A percentile compares a stretch with the other conserved stretches of the same genome.
Evolutionary conservation across 108 stramenopile species (phyloP).

Genomic region (Heterococcus sp.): DNA sequence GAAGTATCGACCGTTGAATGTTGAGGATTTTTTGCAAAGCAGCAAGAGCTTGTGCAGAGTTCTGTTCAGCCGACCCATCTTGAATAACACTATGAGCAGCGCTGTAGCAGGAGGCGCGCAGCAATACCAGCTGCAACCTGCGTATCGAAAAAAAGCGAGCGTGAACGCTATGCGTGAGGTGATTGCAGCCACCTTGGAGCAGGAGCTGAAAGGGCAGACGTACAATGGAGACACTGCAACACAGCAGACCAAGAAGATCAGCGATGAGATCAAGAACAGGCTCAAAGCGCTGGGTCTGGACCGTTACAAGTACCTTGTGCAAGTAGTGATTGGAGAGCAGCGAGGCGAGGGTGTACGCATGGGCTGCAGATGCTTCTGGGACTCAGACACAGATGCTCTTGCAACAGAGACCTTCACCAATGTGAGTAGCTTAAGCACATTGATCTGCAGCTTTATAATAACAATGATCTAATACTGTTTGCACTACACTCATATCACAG

Average conservation of each 20-base stretch:
- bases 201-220: constrained; percentile 32
- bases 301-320: constrained; percentile 43
- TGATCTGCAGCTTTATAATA: not conserved
- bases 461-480: not conserved
- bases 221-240: constrained; percentile 33
- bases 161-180: constrained; percentile 33
- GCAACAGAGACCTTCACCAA: constrained; percentile 43
- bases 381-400: constrained; percentile 29
- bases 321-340: constrained; percentile 45
- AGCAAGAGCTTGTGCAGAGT: not conserved
- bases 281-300: constrained; percentile 33
- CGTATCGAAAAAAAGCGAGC: constrained; percentile 5
- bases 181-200: constrained; percentile 23
- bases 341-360: constrained; percentile 41
- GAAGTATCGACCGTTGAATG: too few relatives aligned
- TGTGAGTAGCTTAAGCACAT: constrained; percentile 3
- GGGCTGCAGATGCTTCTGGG: constrained; percentile 44
- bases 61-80: not conserved
- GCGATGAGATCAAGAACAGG: constrained; percentile 39
- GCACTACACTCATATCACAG: not conserved
- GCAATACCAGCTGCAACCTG: not conserved
- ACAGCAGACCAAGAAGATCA: constrained; percentile 28
- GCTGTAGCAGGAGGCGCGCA: not conserved
- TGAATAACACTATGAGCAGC: not conserved
- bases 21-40: not conserved